Evolutionary conservation across 345 rosid species (phyloP).

Genomic region (Dipteronia sinensis): DNA sequence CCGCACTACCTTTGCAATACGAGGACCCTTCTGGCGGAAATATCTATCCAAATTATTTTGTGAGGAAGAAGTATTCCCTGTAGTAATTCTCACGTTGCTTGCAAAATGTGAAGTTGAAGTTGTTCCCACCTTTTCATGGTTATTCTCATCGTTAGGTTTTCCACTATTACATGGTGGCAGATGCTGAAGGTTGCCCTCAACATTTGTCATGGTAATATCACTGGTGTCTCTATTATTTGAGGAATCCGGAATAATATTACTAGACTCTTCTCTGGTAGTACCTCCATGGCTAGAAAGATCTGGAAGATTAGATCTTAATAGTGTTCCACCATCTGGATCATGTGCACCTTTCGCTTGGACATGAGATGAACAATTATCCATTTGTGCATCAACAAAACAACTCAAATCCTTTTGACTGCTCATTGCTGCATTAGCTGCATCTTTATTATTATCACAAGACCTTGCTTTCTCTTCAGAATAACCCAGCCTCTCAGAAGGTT

Average conservation of each 20-base stretch:
- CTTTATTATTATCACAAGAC: slow-evolving; percentile 25
- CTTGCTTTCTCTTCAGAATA: slow-evolving; percentile 33
- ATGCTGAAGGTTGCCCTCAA: slow-evolving; percentile 25
- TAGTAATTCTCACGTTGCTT: slow-evolving; percentile 39
- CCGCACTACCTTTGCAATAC: slow-evolving; percentile 96
- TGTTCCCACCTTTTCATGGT: slow-evolving; percentile 47
- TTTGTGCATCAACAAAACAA: slow-evolving; percentile 38
- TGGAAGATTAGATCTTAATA: slow-evolving; percentile 29
- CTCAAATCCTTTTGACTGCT: slow-evolving; percentile 30
- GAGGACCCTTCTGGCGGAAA: slow-evolving; percentile 94
- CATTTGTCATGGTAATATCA: slow-evolving; percentile 29
- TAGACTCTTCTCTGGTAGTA: slow-evolving; percentile 33
- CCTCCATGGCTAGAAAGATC: slow-evolving; percentile 33
- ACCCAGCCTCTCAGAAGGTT: slow-evolving; percentile 37
- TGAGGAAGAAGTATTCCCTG: slow-evolving; percentile 55
- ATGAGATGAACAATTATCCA: slow-evolving; percentile 34
- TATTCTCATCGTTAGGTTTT: slow-evolving; percentile 42
- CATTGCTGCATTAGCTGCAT: slow-evolving; percentile 28
- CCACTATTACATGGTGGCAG: slow-evolving; percentile 29
- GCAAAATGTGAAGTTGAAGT: slow-evolving; percentile 37
- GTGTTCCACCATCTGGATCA: slow-evolving; percentile 36
- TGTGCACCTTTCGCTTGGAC: slow-evolving; percentile 32
- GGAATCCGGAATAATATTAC: slow-evolving; percentile 36
- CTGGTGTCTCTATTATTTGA: slow-evolving; percentile 26
- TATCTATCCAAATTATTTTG: slow-evolving; percentile 73